Base-by-base conservation (phyloP, 1,284 basidiomycete species). In the Cystobasidium slooffiae region DNA sequence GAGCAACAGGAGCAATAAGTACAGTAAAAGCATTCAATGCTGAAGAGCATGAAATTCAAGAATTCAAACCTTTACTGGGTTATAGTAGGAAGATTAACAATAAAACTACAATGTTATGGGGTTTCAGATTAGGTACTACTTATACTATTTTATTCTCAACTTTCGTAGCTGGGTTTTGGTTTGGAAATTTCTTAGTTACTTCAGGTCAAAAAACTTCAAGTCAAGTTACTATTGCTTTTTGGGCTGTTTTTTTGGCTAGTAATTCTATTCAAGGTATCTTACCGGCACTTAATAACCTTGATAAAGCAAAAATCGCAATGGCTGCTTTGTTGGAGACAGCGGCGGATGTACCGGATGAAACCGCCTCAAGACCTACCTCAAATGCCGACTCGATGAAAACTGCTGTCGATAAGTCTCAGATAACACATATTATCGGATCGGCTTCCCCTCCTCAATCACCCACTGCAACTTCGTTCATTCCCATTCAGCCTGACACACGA, bases 1-100 rank as follows among this genome's bases (percentile, higher is more conserved):
- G 92, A 24, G 88, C 91, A 0, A 85, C 91, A 4, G 83, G 88
- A 10, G 88, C 91, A 53, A 94, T 99, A 78, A 84, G 91, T 3
- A 97, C 95, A 0, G 92, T 99, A 82, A 99, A 99, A 82, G 93
- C 92, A 0, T 97, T 96, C 86, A 98, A 97, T 82, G 94, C 94
- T 1, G 85, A 90, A 74, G 75, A 83, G 0, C 83, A 86, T 80
- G 93, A 97, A 79, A 82, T 84, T 8, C 74, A 81, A 4, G 83
- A 85, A 14, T 86, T 92, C 46, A 78, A 83, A 6, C 77, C 80
- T 4, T 83, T 88, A 5, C 31, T 31, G 5, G 31, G 31, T 86
- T 90, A 73, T 79, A 84, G 56, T 79, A 80, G 49, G 82, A 90
- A 43, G 0, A 84, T 86, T 8, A 88, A 90, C 31, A 84, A 85